phyloP scores from a whole-genome alignment of 306 rosid genomes.

The Corylus avellana region DNA sequence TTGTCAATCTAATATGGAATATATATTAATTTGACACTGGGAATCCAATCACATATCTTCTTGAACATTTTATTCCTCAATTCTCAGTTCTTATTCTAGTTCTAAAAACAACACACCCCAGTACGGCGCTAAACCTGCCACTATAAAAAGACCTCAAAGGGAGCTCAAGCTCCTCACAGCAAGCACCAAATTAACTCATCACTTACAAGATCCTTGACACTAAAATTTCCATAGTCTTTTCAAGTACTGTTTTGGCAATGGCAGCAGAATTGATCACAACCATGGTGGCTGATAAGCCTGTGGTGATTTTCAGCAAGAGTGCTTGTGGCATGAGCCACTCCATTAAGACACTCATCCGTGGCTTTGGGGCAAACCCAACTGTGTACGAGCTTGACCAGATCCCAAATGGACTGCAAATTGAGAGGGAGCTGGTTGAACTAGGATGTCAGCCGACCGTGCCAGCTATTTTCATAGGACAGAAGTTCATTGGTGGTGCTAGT shows the following conservation, averaged over 20 bases:
- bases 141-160: conserved; percentile 8
- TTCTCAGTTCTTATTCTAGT: background rate
- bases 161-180: background rate
- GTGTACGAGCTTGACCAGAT: conserved; percentile 78
- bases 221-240: background rate
- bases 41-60: conserved; percentile 6
- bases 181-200: background rate
- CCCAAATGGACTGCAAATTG: conserved; percentile 57
- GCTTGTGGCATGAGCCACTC: conserved; percentile 66
- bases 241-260: background rate
- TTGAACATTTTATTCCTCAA: background rate
- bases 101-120: background rate
- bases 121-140: background rate
- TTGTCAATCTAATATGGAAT: too few species aligned
- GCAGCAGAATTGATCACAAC: background rate
- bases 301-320: conserved; percentile 87
- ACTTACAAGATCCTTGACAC: background rate
- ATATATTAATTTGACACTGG: too few species aligned
- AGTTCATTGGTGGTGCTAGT: conserved; percentile 61
- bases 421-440: conserved; percentile 52
- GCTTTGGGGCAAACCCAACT: conserved; percentile 66
- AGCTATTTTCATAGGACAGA: conserved; percentile 68
- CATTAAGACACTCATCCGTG: conserved; percentile 56
- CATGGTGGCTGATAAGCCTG: conserved; percentile 61
- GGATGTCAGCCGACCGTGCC: conserved; percentile 76